phyloP scores from a whole-genome alignment of 2,329 filamentous ascomycete species.

The Conoideocrella luteorostrata region DNA sequence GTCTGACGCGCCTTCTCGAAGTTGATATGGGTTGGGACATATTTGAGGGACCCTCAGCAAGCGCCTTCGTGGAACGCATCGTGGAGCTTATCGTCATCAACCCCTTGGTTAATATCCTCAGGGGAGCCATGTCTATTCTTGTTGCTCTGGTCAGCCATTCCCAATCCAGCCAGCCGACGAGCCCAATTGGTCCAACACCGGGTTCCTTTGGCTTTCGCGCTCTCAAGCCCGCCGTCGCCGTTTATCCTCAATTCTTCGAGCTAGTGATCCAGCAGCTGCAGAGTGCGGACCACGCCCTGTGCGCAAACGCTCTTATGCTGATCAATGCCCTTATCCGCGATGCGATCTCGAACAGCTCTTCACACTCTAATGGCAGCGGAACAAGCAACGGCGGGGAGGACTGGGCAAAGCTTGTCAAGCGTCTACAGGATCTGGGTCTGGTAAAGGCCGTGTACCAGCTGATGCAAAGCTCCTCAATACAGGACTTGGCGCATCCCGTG shows the following conservation, averaged over 20 bases:
- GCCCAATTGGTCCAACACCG: slow-evolving; percentile 31
- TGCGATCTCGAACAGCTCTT: slow-evolving; percentile 69
- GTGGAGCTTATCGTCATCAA: slow-evolving; percentile 93
- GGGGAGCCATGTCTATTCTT: slow-evolving; percentile 93
- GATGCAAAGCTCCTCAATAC: slow-evolving; percentile 89
- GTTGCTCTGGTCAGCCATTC: slow-evolving; percentile 89
- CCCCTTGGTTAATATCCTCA: slow-evolving; percentile 92
- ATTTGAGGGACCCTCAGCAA: slow-evolving; percentile 56
- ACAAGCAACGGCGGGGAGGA: slow-evolving; percentile 48
- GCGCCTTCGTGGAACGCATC: slow-evolving; percentile 66
- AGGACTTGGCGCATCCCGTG: slow-evolving; percentile 83
- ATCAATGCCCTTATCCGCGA: slow-evolving; percentile 95
- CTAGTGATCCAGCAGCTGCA: slow-evolving; percentile 87
- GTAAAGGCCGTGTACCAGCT: slow-evolving; percentile 87
- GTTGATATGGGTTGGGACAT: slow-evolving; percentile 98
- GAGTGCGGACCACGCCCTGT: slow-evolving; percentile 90
- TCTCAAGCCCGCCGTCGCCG: slow-evolving; percentile 82
- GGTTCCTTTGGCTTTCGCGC: slow-evolving; percentile 81
- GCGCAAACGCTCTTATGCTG: slow-evolving; percentile 89
- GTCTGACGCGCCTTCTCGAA: slow-evolving; percentile 79
- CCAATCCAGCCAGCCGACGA: slow-evolving; percentile 44
- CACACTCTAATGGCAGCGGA: slow-evolving; percentile 26
- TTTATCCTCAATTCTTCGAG: slow-evolving; percentile 90
- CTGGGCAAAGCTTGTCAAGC: slow-evolving; percentile 94
- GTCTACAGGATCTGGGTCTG: slow-evolving; percentile 83